Base-by-base conservation (phyloP, 2,329 filamentous ascomycete species). In the Lachnellula occidentalis region DNA sequence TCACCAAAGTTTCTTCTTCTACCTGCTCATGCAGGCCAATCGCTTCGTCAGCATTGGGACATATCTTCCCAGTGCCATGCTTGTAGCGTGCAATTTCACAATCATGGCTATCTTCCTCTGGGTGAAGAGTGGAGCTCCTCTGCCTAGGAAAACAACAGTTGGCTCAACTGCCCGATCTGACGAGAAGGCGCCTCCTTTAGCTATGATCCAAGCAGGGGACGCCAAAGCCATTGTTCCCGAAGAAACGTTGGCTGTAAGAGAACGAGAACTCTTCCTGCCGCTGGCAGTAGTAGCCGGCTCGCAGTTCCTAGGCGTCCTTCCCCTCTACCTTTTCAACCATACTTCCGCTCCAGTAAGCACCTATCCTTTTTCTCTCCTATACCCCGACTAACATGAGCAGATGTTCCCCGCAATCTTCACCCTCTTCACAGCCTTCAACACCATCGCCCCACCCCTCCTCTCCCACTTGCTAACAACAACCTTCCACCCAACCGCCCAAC, bases 1-100 rank as follows among this genome's bases (percentile, higher is more conserved):
- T 58, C 94, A 99, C 70, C 94, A 99, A 74, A 96, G 92, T 70
- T 99, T 99, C 77, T 99, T 99, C 80, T 97, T 99, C 74, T 99
- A 99, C 70, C 77, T 99, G 50, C 79, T 99, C 45, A 91, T 97
- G 83, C 87, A 95, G 62, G 82, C 86, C 31, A 89, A 94, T 65
- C 85, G 92, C 11, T 99, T 99, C 69, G 94, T 97, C 63, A 97
- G 92, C 72, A 99, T 99, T 60, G 94, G 94, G 15, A 99, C 92
- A 1, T 99, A 99, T 68, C 79, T 99, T 3, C 94, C 94, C 0
- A 95, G 90, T 64, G 94, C 94, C n/a, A 99, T 99, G 94, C 74
- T 97, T 49, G 80, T 99, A 54, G 94, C 94, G 2, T 88, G 86
- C 43, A 96, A 92, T 70, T 97, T 97, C 67, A 96, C 89, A 31